Conservation (phyloP, 352 stramenopile species). For the Globisporangium sylvaticum region DNA sequence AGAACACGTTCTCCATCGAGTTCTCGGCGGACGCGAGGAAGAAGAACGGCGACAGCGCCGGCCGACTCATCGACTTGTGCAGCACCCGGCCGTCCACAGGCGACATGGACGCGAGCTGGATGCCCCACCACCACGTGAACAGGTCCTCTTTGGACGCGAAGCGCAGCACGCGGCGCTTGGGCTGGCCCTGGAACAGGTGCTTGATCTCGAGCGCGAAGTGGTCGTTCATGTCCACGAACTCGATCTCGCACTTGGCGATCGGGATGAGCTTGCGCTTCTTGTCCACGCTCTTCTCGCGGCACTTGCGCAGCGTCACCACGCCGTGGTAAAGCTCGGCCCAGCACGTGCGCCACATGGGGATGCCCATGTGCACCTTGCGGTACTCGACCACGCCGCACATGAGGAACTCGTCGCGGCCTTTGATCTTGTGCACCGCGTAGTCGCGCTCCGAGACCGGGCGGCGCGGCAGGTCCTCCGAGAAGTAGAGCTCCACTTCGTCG, state of each 20-base stretch:
- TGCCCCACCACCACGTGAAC: constrained; percentile 76
- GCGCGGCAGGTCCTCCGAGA: constrained; percentile 44
- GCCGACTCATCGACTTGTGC: constrained; percentile 44
- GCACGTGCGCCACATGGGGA: constrained; percentile 42
- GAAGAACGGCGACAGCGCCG: constrained; percentile 38
- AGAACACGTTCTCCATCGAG: constrained; percentile 60
- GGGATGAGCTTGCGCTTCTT: constrained; percentile 53
- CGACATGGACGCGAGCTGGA: constrained; percentile 55
- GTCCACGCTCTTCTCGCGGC: constrained; percentile 45
- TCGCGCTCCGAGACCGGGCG: constrained; percentile 28
- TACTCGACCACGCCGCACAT: constrained; percentile 48
- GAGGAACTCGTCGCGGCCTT: constrained; percentile 42
- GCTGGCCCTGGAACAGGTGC: constrained; percentile 50
- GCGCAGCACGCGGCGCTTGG: constrained; percentile 36
- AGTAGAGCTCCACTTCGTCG: constrained; percentile 62
- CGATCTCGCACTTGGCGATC: constrained; percentile 36
- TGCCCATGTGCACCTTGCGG: constrained; percentile 35
- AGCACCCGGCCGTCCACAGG: constrained; percentile 40
- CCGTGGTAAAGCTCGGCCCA: constrained; percentile 73
- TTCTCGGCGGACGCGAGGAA: constrained; percentile 43
- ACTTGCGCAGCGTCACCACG: constrained; percentile 57
- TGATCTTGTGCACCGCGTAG: constrained; percentile 53
- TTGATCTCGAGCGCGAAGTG: constrained; percentile 45
- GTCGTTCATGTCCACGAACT: constrained; percentile 52
- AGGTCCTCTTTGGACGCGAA: constrained; percentile 53